Evolutionary conservation across 2,329 filamentous ascomycete genomes (phyloP).

Genomic region (Colletotrichum spaethianum): DNA sequence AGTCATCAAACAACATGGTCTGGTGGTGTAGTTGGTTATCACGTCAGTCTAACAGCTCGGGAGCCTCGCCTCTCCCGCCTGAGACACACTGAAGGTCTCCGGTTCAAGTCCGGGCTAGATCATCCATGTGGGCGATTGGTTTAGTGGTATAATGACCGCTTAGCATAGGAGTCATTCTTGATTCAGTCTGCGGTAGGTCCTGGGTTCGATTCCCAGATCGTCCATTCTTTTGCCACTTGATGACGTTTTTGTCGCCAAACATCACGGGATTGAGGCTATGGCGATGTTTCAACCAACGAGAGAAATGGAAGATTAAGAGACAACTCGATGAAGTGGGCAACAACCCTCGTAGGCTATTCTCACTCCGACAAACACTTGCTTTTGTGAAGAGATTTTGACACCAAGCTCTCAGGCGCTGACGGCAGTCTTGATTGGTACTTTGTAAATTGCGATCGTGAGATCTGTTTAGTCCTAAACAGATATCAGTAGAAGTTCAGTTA

Average conservation of each 20-base stretch:
- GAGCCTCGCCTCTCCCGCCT: neutral
- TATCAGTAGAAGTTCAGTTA: no score
- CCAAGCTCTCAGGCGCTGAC: no score
- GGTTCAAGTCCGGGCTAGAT: constrained; percentile 41
- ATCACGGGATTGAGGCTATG: neutral
- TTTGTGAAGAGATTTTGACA: no score
- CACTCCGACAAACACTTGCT: no score
- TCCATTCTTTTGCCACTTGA: constrained; percentile 13
- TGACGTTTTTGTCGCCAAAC: neutral
- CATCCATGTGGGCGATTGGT: constrained; percentile 28
- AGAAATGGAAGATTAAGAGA: no score
- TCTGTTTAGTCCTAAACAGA: no score
- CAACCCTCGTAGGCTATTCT: no score
- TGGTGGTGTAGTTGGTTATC: constrained; percentile 61
- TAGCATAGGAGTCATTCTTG: no score
- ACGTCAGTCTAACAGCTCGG: constrained; percentile 60
- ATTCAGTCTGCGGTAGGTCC: constrained; percentile 38
- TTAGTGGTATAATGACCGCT: constrained; percentile 41
- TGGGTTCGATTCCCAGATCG: constrained; percentile 39
- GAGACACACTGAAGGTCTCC: constrained; percentile 39
- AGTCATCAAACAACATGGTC: constrained; percentile 34
- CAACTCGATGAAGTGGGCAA: no score
- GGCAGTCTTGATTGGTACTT: no score
- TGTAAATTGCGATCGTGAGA: no score
- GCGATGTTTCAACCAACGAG: no score